Conservation (phyloP, 192 early-diverging fungal species). For the Podila minutissima region DNA sequence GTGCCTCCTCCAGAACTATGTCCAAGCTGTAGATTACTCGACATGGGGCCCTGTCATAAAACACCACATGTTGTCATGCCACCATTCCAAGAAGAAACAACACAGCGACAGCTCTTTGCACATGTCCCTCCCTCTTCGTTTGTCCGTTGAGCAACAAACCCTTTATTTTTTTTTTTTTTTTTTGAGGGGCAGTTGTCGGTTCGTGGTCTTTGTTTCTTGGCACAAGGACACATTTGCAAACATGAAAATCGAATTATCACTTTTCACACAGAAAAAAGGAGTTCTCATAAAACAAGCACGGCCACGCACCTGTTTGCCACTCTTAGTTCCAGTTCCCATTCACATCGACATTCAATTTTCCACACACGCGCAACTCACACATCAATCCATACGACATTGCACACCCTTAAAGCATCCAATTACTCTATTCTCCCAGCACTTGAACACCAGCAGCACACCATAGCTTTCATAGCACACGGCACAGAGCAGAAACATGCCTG, state of each 20-base stretch:
- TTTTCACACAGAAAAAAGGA: too few relatives aligned
- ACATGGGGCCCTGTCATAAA: too few relatives aligned
- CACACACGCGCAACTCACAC: not conserved
- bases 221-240: too few relatives aligned
- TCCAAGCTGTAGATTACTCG: conserved; percentile 13
- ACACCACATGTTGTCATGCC: not conserved
- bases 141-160: not conserved
- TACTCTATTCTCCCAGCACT: not conserved
- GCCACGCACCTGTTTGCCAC: too few relatives aligned
- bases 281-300: too few relatives aligned
- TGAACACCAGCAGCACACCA: not conserved
- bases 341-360: not conserved
- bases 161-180: not conserved
- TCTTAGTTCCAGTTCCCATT: too few relatives aligned
- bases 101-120: too few relatives aligned
- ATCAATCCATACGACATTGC: not conserved
- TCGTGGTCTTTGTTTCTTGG: too few relatives aligned
- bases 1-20: not conserved
- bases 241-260: too few relatives aligned
- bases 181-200: not conserved
- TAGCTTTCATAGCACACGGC: not conserved
- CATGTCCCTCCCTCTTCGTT: not conserved
- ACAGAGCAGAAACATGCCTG: too few relatives aligned
- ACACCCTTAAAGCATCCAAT: not conserved
- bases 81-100: not conserved